Evolutionary conservation across 352 stramenopile species (phyloP), one percentile per base, ranked within the genome.

Genomic region (Globisporangium uncinulatum): DNA sequence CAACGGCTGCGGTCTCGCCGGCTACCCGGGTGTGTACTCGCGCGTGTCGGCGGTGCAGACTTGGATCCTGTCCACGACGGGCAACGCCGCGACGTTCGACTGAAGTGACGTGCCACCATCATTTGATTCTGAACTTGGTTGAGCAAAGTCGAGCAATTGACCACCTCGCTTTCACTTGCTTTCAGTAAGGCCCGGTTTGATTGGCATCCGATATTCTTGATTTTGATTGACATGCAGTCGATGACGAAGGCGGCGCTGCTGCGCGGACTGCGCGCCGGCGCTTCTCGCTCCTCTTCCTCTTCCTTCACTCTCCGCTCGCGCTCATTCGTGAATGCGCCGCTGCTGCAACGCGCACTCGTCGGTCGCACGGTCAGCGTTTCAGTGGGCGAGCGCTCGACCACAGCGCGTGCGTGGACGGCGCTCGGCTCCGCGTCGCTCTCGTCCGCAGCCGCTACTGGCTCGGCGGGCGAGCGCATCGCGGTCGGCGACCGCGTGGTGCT

Each of bases 401-500:
- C 24, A 15, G 49, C 57, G 32, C 42, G 57, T 6, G 44, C 58
- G n/a, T 45, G 42, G 24, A 55, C 32, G 9, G 44, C 44, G 11
- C 11, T 64, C 10, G 59, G 48, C 37, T 66, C 54, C 24, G 51
- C 51, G 34, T 59, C 58, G 37, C 70, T 72, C 53, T 71, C 46
- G 51, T 71, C 69, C 21, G 50, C 56, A 9, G 57, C 44, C n/a
- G 56, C 59, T 31, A 43, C 39, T 15, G 51, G 60, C 2, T 34
- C 59, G 49, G 43, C 37, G 11, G 51, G 14, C 14, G 19, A 52
- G 21, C 59, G 64, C 0, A 60, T 91, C 15, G 66, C 62, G 11
- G 41, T 86, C 37, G 84, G 84, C 20, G 84, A 94, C 64, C 79
- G 83, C 57, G 82, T 94, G 56, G 70, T 66, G 29, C 54, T 94